phyloP scores from a whole-genome alignment of 129 eudicot genomes.

The Artemisia tridentata region DNA sequence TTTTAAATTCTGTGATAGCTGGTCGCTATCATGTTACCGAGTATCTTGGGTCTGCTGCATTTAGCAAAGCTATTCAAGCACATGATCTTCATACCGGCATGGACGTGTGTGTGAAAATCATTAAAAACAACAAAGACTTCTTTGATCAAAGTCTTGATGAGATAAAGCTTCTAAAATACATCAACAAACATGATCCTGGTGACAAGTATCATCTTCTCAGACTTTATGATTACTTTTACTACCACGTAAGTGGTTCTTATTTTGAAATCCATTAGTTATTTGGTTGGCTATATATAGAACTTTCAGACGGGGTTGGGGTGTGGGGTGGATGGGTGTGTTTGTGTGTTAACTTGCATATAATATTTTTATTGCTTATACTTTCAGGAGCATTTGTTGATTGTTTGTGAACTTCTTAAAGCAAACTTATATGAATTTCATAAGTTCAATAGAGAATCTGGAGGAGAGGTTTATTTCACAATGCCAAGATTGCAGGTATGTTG shows the following conservation, averaged over 20 bases:
- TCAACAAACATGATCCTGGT: conserved; percentile 94
- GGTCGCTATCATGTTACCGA: conserved; percentile 99
- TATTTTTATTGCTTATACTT: conserved; percentile 24
- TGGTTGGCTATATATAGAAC: conserved; percentile 9
- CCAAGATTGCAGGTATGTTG: conserved; percentile 94
- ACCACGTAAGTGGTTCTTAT: conserved; percentile 64
- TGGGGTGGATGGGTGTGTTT: neutral
- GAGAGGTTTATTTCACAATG: conserved; percentile 99
- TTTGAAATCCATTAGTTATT: neutral
- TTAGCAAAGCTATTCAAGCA: conserved; percentile 99
- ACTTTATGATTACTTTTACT: conserved; percentile 94
- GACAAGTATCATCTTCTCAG: conserved; percentile 95
- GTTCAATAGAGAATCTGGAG: conserved; percentile 98
- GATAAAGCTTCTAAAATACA: conserved; percentile 93
- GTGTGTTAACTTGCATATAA: conserved; percentile 22
- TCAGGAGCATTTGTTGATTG: conserved; percentile 96
- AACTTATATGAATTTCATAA: conserved; percentile 93
- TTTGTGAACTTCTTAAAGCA: conserved; percentile 98
- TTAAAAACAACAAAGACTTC: conserved; percentile 94
- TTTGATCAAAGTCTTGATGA: conserved; percentile 99
- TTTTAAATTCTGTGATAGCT: conserved; percentile 84
- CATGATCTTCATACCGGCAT: conserved; percentile 97
- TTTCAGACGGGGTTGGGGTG: too few species aligned
- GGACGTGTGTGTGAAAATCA: conserved; percentile 98
- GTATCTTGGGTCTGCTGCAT: conserved; percentile 99